Evolutionary conservation across 352 stramenopile genomes (phyloP), one percentile per base, ranked within the genome.

Genomic region (Halophytophthora batemanensis): DNA sequence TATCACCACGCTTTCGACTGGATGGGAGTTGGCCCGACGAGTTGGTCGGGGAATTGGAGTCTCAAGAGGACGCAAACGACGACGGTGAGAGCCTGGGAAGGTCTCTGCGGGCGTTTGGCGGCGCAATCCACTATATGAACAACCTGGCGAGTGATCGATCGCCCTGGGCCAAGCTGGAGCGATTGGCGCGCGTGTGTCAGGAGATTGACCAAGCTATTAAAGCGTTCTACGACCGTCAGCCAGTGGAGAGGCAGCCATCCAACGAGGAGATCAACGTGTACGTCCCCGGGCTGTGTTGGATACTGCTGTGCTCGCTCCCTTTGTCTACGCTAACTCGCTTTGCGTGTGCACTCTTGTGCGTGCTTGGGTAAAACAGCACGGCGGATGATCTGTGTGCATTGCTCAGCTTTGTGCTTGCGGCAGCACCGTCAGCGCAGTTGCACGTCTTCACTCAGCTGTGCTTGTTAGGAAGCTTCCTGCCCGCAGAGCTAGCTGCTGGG

Each of bases 361-460:
- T 31, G 25, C 8, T 31, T 31, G 25, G 25, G 2, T 41, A 21
- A 15, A 43, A 5, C 28, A 82, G 71, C 31, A 67, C 70, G 13
- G 67, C 78, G 0, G 66, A 78, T 7, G 74, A 86, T 28, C 45
- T 88, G 36, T 64, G 59, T 0, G 50, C 68, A 11, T 42, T 88
- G 43, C 62, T 90, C 8, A 68, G 67, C 37, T 88, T 90, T 43
- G 39, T 86, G 19, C 50, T 88, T 11, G 68, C 69, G 2, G 65
- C 72, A 4, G 61, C 79, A 10, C 72, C 74, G 8, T 68, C 62
- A 7, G 64, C 63, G 2, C 78, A 71, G 18, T 50, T 61, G 8
- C 77, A 86, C 40, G 39, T 76, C 19, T 78, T 73, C 46, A 83
- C 79, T 8, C 79, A 88, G 40, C 56, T 90, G 8, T 74, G 68